Conservation (phyloP, 139 green algal genomes). For the Eudorina sp. region DNA sequence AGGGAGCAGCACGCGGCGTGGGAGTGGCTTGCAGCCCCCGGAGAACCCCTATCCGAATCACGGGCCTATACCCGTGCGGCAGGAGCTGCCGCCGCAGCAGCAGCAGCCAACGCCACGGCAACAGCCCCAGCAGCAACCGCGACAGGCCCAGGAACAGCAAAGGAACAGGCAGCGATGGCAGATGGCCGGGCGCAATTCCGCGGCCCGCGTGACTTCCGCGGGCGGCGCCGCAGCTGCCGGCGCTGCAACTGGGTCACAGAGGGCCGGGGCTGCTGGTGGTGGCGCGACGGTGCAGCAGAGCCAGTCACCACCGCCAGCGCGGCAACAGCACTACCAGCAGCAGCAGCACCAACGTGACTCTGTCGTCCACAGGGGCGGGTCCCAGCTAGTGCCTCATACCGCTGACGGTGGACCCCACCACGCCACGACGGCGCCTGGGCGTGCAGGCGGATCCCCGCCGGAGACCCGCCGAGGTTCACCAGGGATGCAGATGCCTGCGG, state of each 20-base stretch:
- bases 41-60: no score
- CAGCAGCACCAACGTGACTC: no score
- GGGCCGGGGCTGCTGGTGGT: not conserved
- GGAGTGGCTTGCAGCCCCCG: no score
- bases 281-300: not conserved
- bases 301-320: not conserved
- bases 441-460: no score
- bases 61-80: no score
- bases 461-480: not conserved
- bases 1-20: no score
- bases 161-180: constrained; percentile 11
- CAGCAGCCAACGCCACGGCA: not conserved
- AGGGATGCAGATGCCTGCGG: not conserved
- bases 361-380: not conserved
- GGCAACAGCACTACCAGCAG: constrained; percentile 12
- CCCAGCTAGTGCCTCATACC: not conserved
- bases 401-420: no score
- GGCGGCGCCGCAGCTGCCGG: not conserved
- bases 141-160: not conserved
- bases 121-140: not conserved
- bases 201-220: not conserved
- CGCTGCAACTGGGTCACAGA: not conserved
- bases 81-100: not conserved
- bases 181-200: not conserved
- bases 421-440: no score